Conservation (phyloP, 495 filamentous ascomycete genomes). For the Hypoxylon cercidicola region DNA sequence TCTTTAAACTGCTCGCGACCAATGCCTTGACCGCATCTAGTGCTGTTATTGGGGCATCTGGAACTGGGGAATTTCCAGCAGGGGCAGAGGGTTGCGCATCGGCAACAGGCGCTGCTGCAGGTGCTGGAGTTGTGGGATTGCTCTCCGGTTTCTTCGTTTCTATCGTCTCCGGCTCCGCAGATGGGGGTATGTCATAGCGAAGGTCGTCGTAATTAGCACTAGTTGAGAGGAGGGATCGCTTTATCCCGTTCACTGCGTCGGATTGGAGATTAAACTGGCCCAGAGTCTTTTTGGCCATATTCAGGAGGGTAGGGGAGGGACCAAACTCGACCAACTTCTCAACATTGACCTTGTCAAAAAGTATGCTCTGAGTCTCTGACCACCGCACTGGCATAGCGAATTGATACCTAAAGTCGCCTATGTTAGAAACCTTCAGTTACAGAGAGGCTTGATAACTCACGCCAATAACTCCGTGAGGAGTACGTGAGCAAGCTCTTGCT, state of each 20-base stretch:
- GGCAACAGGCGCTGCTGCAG: slow-evolving; percentile 54
- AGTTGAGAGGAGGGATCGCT: slow-evolving; percentile 89
- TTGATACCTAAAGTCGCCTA: slow-evolving; percentile 59
- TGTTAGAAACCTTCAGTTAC: slow-evolving; percentile 8
- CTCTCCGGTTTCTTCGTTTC: slow-evolving; percentile 66
- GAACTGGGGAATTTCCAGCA: slow-evolving; percentile 75
- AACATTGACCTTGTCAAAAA: slow-evolving; percentile 83
- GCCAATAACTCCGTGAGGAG: slow-evolving; percentile 89
- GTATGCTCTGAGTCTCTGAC: slow-evolving; percentile 93
- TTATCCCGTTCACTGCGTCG: slow-evolving; percentile 86
- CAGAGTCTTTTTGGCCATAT: slow-evolving; percentile 87
- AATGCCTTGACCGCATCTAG: slow-evolving; percentile 80
- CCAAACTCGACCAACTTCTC: slow-evolving; percentile 91
- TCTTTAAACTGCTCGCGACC: slow-evolving; percentile 89
- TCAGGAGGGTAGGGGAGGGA: slow-evolving; percentile 85
- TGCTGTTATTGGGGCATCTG: slow-evolving; percentile 80
- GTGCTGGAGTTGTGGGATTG: slow-evolving; percentile 53
- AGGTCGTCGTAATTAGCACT: slow-evolving; percentile 93
- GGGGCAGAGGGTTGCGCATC: slow-evolving; percentile 57
- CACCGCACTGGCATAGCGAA: slow-evolving; percentile 91
- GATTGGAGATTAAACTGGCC: slow-evolving; percentile 90
- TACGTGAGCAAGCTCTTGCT: slow-evolving; percentile 90
- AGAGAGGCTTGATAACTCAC: slow-evolving; percentile 54
- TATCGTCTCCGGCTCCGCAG: slow-evolving; percentile 63
- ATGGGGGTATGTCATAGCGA: slow-evolving; percentile 87